Conservation (phyloP, 1,139 yeast species). For the Suhomyces chickasaworum region DNA sequence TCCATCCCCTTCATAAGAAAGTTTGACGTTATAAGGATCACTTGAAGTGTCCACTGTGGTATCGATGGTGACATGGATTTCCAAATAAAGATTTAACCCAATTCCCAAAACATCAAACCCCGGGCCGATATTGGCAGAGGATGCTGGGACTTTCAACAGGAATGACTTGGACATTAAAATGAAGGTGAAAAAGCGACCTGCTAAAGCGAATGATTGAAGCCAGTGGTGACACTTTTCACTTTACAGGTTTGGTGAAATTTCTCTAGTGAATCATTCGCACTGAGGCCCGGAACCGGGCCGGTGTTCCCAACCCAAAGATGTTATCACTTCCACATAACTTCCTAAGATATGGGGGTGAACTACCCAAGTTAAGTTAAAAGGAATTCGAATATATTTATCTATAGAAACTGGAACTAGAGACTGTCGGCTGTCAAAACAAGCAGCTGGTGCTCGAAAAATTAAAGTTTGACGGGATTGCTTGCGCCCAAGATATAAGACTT, state of each 20-base stretch:
- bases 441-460: background rate
- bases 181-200: background rate
- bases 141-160: slow-evolving; percentile 83
- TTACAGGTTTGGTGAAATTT: background rate
- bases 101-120: slow-evolving; percentile 96
- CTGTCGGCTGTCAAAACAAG: background rate
- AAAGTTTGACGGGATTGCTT: background rate
- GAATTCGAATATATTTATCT: background rate
- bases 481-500: background rate
- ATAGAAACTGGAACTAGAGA: background rate
- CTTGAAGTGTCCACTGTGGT: slow-evolving; percentile 49
- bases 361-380: too few species aligned
- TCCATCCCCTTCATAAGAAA: slow-evolving; percentile 76
- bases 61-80: slow-evolving; percentile 67
- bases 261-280: background rate
- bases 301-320: background rate
- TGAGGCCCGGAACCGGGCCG: background rate
- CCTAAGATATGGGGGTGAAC: too few species aligned
- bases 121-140: slow-evolving; percentile 97
- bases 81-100: slow-evolving; percentile 74
- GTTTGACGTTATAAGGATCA: slow-evolving; percentile 69
- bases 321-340: too few species aligned
- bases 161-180: slow-evolving; percentile 38
- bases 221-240: background rate
- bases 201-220: background rate